These are phyloP conservation scores for Tuber indicum DNA, from an alignment of 495 filamentous ascomycete genomes.

Conservation along the genomic window DNA sequence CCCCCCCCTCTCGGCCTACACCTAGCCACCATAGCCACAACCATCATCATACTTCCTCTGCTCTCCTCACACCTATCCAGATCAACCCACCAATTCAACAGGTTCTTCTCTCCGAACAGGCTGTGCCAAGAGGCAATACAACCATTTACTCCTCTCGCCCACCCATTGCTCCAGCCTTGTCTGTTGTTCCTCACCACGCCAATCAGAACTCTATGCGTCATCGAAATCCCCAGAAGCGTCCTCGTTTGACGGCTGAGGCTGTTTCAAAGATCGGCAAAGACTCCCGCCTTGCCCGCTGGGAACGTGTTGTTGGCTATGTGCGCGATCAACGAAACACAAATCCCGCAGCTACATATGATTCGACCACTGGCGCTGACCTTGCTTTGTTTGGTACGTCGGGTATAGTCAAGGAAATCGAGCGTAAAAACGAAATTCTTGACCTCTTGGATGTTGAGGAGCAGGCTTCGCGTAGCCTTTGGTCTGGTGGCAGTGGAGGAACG, in stretches of 20 bases:
- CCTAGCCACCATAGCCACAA: constrained; percentile 19
- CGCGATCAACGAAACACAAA: constrained; percentile 35
- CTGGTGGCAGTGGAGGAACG: constrained; percentile 40
- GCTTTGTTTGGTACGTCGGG: constrained; percentile 6
- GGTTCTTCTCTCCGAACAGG: constrained; percentile 22
- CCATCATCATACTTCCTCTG: constrained; percentile 34
- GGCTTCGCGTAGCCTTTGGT: constrained; percentile 35
- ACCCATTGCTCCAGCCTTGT: constrained; percentile 8
- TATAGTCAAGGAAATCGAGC: constrained; percentile 34
- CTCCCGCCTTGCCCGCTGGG: constrained; percentile 40
- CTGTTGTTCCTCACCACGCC: constrained; percentile 2
- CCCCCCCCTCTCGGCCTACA: constrained; percentile 29
- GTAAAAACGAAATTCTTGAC: constrained; percentile 33
- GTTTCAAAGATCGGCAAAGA: constrained; percentile 39
- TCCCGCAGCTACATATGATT: constrained; percentile 7
- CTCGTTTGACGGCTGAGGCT: constrained; percentile 33
- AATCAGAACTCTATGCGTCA: constrained; percentile 27
- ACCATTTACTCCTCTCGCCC: constrained; percentile 40
- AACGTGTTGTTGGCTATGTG: constrained; percentile 39
- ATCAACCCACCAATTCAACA: constrained; percentile 36
- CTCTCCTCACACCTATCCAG: constrained; percentile 30
- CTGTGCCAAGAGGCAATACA: constrained; percentile 33
- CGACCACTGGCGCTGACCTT: constrained; percentile 7
- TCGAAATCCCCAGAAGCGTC: constrained; percentile 26
- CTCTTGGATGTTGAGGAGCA: constrained; percentile 36